Evolutionary conservation across 2,329 filamentous ascomycete species (phyloP).

Genomic region (Berkeleyomyces rouxiae): DNA sequence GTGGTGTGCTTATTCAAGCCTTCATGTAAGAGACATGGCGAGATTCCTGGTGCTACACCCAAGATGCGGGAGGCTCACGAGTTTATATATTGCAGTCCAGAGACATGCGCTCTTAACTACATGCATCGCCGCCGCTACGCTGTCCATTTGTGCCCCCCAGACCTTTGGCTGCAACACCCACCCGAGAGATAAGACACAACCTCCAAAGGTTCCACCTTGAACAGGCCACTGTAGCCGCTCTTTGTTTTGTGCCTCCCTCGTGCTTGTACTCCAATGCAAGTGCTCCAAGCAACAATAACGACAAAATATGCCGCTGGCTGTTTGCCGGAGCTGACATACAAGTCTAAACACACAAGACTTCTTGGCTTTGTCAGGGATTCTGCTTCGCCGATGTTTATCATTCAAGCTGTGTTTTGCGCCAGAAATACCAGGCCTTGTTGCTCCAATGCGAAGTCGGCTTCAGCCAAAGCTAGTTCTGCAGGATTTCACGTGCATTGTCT

Average conservation of each 20-base stretch:
- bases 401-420: no score
- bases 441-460: not conserved
- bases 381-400: no score
- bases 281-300: no score
- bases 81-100: not conserved
- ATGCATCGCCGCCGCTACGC: not conserved
- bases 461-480: not conserved
- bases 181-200: not conserved
- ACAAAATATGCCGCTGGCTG: no score
- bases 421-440: no score
- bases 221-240: conserved; percentile 1
- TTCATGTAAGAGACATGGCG: not conserved
- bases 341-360: no score
- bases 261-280: not conserved
- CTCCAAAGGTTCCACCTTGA: not conserved
- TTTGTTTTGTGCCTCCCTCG: not conserved
- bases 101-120: not conserved
- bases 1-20: not conserved
- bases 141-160: not conserved
- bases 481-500: not conserved
- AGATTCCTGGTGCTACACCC: not conserved
- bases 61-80: not conserved
- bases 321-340: no score
- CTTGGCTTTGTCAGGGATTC: no score
- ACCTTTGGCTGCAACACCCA: not conserved